Evolutionary conservation across 2,329 filamentous ascomycete species (phyloP), one percentile per base, ranked within the genome.

Genomic region (Fusarium humuli): DNA sequence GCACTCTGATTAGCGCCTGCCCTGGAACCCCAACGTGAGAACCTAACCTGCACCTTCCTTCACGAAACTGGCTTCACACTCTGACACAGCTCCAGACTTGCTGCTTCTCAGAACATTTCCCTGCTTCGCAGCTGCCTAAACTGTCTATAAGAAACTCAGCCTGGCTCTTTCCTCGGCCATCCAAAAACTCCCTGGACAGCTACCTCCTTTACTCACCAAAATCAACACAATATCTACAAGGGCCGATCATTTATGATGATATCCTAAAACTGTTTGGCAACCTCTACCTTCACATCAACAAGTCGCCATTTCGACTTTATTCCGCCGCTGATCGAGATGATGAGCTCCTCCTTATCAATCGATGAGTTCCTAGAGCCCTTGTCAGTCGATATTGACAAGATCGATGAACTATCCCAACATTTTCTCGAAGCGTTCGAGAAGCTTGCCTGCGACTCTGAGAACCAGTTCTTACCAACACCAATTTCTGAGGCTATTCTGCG

Each of bases 391-490:
- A 72, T 81, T 25, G 73, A 80, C 3, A 84, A 79, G 49, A 81
- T 86, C 37, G 77, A 84, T 65, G 72, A 76, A 29, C 80, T 90
- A 49, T 84, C 87, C 7, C 78, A 76, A 40, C 81, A 81, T 50
- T 82, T 90, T 45, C 77, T 81, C 54, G 68, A 73, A 14, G 84
- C 81, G 25, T 90, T 88, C 71, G 77, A 76, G 23, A 73, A 79
- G 9, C 79, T 90, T 47, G 85, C 88, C 23, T 83, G 84, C 59
- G 78, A 87, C 37, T 87, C 87, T 2, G 63, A 78, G 23, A 79
- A 85, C 41, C 88, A 90, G 74, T 90, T 90, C 72, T 77, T 90
- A 34, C 82, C 87, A 13, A 90, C 88, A 5, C 88, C 88, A 48
- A 88, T 90, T 70, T 87, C 86, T 6, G 87, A 89, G 68, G 85